Conservation (phyloP, 257 asterid species). For the Buddleja alternifolia region DNA sequence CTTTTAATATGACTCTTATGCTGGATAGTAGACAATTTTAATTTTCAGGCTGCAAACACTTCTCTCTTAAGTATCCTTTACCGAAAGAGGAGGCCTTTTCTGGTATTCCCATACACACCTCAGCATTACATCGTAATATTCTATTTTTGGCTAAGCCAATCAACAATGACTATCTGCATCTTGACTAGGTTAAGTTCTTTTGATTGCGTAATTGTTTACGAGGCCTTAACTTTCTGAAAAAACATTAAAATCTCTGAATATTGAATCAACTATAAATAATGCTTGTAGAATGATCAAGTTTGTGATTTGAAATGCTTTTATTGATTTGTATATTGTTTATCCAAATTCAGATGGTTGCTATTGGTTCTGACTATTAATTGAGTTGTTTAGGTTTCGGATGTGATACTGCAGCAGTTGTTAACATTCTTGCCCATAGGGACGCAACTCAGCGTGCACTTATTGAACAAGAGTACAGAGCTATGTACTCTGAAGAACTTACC, state of each 20-base stretch:
- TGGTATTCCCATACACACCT: too few relatives aligned
- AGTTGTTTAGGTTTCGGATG: constrained; percentile 80
- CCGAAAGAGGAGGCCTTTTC: too few relatives aligned
- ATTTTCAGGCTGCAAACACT: too few relatives aligned
- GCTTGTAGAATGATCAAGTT: neutral
- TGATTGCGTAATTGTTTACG: neutral
- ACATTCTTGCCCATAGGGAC: constrained; percentile 87
- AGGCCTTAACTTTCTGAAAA: neutral
- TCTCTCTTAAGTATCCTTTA: too few relatives aligned
- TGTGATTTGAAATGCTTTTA: neutral
- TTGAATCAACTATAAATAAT: neutral
- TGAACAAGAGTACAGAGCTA: constrained; percentile 73
- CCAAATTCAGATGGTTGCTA: neutral
- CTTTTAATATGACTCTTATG: too few relatives aligned
- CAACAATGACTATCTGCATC: too few relatives aligned
- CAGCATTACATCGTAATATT: too few relatives aligned
- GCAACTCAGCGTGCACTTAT: constrained; percentile 82
- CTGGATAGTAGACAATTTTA: too few relatives aligned
- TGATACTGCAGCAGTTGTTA: constrained; percentile 72
- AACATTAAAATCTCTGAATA: neutral
- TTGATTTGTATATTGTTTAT: neutral
- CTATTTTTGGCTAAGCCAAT: too few relatives aligned
- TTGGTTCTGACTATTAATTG: neutral
- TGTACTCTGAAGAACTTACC: constrained; percentile 69
- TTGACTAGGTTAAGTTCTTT: neutral